Conservation (phyloP, 495 filamentous ascomycete species). For the Daldinia childiae region DNA sequence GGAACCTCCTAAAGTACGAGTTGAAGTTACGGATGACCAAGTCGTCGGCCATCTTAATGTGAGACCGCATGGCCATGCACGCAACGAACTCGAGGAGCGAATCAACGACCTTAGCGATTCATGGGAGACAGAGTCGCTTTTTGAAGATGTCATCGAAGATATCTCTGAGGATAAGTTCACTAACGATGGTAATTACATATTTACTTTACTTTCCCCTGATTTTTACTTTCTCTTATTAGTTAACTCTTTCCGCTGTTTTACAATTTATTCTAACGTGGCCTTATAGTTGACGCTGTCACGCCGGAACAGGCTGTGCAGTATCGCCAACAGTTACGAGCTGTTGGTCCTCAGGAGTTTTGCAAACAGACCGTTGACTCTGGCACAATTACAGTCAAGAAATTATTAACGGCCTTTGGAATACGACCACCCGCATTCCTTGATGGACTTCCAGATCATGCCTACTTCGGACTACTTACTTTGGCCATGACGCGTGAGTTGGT, state of each 20-base stretch:
- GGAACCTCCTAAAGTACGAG: conserved; percentile 9
- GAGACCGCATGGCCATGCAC: conserved; percentile 35
- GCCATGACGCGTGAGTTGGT: conserved; percentile 84
- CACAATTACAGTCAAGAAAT: conserved; percentile 77
- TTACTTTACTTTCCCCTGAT: background rate
- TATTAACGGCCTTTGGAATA: conserved; percentile 93
- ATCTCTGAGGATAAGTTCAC: conserved; percentile 69
- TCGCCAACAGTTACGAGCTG: conserved; percentile 73
- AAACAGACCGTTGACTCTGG: conserved; percentile 73
- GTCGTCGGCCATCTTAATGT: conserved; percentile 42
- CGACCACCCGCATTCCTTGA: conserved; percentile 79
- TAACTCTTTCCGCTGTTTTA: background rate
- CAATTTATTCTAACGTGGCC: conserved; percentile 28
- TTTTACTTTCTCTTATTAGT: background rate
- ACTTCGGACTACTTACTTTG: conserved; percentile 75
- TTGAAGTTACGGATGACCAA: conserved; percentile 43
- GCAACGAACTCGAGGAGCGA: conserved; percentile 64
- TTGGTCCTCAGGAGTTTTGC: conserved; percentile 81
- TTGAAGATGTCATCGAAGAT: conserved; percentile 72
- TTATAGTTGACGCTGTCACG: conserved; percentile 71
- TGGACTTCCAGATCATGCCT: conserved; percentile 75
- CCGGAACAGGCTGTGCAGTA: conserved; percentile 74
- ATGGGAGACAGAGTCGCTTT: conserved; percentile 75
- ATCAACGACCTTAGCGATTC: conserved; percentile 69
- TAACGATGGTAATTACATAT: conserved; percentile 58